Conservation (phyloP, 495 filamentous ascomycete species). For the Aspergillus incahuasiensis region DNA sequence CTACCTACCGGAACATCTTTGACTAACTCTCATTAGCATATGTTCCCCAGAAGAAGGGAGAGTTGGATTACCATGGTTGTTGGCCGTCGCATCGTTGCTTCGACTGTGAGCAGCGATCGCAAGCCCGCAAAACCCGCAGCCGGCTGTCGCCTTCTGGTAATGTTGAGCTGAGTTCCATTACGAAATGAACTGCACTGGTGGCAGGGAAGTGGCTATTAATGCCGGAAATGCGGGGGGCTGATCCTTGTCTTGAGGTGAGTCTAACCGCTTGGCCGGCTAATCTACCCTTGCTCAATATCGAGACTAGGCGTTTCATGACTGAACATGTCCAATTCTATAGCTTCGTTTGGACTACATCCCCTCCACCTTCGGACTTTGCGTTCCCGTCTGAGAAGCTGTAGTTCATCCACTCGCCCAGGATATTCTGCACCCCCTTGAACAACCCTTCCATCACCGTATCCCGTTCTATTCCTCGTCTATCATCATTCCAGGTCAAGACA, state of each 20-base stretch:
- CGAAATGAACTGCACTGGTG: too few relatives aligned
- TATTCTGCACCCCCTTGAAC: neutral
- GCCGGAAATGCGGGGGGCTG: neutral
- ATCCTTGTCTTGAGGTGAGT: neutral
- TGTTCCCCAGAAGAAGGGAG: too few relatives aligned
- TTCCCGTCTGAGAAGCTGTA: slow-evolving; percentile 3
- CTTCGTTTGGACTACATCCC: neutral
- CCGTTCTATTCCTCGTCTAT: neutral
- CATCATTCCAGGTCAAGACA: too few relatives aligned
- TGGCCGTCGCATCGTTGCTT: slow-evolving; percentile 10
- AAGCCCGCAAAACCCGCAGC: slow-evolving; percentile 9
- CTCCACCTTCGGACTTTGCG: neutral
- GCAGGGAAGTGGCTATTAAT: too few relatives aligned
- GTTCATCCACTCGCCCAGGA: slow-evolving; percentile 9
- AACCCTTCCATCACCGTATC: neutral
- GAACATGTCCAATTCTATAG: neutral
- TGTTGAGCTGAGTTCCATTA: neutral
- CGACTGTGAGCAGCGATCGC: slow-evolving; percentile 11
- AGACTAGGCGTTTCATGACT: too few relatives aligned
- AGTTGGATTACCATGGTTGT: neutral
- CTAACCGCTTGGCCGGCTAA: neutral
- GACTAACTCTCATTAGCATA: too few relatives aligned
- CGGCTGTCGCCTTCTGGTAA: neutral
- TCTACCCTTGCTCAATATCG: neutral
- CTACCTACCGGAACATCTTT: slow-evolving; percentile 7